Percentiles rank a stretch among this genome's conserved stretches.
phyloP scores from a whole-genome alignment of 2,329 filamentous ascomycete genomes.

The Cryphonectria carpinicola region DNA sequence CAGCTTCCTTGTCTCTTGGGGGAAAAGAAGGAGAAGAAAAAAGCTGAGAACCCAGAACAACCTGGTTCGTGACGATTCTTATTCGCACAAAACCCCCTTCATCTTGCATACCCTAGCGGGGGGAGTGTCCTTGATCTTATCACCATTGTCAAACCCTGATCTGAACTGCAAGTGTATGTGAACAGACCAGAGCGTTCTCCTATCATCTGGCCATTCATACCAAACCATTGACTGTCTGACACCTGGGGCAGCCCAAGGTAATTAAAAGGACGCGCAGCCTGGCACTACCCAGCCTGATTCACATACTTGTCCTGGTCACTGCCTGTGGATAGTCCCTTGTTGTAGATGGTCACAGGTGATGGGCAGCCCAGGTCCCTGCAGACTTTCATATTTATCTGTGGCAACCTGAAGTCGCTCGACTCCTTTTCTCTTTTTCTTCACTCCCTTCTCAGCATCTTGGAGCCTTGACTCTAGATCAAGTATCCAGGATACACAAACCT shows the following conservation, averaged over 20 bases:
- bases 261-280: background rate
- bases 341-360: background rate
- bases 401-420: background rate
- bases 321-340: background rate
- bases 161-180: background rate
- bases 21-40: background rate
- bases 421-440: background rate
- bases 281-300: background rate
- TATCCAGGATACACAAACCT: background rate
- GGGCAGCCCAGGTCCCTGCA: background rate
- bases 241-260: background rate
- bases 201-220: background rate
- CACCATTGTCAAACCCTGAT: no score
- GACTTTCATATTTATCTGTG: background rate
- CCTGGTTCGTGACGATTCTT: no score
- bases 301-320: background rate
- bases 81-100: background rate
- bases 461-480: background rate
- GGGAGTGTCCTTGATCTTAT: background rate
- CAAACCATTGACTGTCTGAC: background rate
- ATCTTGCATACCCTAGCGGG: background rate
- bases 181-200: background rate
- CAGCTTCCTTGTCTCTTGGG: background rate
- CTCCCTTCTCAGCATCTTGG: background rate
- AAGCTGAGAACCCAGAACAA: background rate